A percentile compares a stretch with the other conserved stretches of the same genome.
These are phyloP conservation scores for Basipetospora chlamydospora DNA, from an alignment of 2,329 filamentous ascomycete species.

Conservation along the genomic window DNA sequence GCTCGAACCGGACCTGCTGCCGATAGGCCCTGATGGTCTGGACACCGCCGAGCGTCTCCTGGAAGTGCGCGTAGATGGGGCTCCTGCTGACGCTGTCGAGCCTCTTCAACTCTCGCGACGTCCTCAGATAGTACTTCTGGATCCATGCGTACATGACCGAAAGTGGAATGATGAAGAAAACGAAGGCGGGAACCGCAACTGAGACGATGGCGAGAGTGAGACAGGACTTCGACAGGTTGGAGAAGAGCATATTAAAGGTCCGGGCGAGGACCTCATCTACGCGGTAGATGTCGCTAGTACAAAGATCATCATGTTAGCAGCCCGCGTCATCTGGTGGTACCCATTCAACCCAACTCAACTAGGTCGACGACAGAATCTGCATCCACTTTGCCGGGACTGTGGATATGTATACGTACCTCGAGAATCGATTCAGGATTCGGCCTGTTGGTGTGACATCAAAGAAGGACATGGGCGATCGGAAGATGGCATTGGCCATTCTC, in stretches of 20 bases:
- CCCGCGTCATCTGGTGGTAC: too few species aligned
- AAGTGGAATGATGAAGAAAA: conserved; percentile 68
- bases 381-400: too few species aligned
- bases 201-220: conserved; percentile 86
- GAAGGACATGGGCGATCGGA: conserved; percentile 96
- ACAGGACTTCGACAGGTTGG: conserved; percentile 56
- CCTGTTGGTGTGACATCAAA: conserved; percentile 95
- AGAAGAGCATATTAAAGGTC: conserved; percentile 94
- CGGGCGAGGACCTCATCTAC: conserved; percentile 90
- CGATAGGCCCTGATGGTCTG: conserved; percentile 91
- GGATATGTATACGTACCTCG: conserved; percentile 58
- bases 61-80: conserved; percentile 96
- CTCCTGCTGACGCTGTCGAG: conserved; percentile 90
- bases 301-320: too few species aligned
- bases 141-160: conserved; percentile 76
- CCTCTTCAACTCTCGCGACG: conserved; percentile 89
- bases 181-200: conserved; percentile 64
- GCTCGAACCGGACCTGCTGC: conserved; percentile 72
- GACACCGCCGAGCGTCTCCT: conserved; percentile 87
- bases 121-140: conserved; percentile 91
- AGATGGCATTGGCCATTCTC: conserved; percentile 92
- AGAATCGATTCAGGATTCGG: conserved; percentile 94
- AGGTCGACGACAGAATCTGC: too few species aligned
- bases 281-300: conserved; percentile 53
- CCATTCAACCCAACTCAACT: too few species aligned